Conservation (phyloP, 495 filamentous ascomycete species). For the Bombardia bombarda region DNA sequence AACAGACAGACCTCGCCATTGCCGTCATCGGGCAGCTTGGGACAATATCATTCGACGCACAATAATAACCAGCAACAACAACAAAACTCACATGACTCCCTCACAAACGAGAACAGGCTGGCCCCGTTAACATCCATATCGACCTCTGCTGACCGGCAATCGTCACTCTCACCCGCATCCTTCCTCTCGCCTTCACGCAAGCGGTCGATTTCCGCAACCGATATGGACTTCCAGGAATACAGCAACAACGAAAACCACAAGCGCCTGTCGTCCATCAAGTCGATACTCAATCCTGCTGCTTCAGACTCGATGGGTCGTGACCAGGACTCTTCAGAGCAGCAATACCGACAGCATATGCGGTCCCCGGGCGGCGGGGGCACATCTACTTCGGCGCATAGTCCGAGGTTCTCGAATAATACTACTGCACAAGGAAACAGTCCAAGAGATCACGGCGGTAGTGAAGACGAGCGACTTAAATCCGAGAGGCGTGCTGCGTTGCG, state of each 20-base stretch:
- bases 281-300: conserved; percentile 61
- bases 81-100: conserved; percentile 31
- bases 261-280: conserved; percentile 70
- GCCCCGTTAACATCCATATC: conserved; percentile 42
- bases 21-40: conserved; percentile 27
- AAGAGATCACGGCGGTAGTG: conserved; percentile 32
- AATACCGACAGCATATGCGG: conserved; percentile 18
- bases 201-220: conserved; percentile 54
- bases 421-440: conserved; percentile 22
- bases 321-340: conserved; percentile 16
- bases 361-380: conserved; percentile 32
- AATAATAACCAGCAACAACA: conserved; percentile 19
- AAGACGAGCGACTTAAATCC: conserved; percentile 46
- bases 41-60: conserved; percentile 38
- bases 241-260: conserved; percentile 34
- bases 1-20: conserved; percentile 29
- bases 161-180: conserved; percentile 43
- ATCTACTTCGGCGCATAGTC: conserved; percentile 25
- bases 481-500: conserved; percentile 60
- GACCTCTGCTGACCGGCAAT: conserved; percentile 33
- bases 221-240: conserved; percentile 30
- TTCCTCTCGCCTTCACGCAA: conserved; percentile 52
- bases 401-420: no score
- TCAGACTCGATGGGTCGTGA: conserved; percentile 9
- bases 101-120: conserved; percentile 47